Conservation (phyloP, 1,284 basidiomycete genomes). For the Chalciporus sp. region DNA sequence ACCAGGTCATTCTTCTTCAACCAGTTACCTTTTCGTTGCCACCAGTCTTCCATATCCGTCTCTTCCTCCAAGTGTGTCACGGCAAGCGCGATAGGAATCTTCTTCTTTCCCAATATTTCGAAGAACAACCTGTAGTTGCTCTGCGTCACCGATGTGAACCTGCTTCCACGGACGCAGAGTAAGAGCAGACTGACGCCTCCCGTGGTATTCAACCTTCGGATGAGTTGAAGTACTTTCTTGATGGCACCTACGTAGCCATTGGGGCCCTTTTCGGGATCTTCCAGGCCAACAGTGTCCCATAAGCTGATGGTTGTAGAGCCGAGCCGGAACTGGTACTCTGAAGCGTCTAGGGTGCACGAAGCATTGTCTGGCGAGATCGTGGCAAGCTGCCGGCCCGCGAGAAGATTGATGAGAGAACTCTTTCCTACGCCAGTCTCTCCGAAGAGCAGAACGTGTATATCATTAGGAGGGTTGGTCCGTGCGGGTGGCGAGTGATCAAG, state of each 20-base stretch:
- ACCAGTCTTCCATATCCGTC: constrained; percentile 7
- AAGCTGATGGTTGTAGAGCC: constrained; percentile 13
- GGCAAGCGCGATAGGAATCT: constrained; percentile 33
- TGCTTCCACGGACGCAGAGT: constrained; percentile 27
- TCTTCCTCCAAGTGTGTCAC: constrained; percentile 21
- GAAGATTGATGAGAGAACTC: constrained; percentile 11
- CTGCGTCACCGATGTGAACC: constrained; percentile 23
- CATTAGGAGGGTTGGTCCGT: no score
- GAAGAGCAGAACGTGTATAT: no score
- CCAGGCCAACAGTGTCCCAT: constrained; percentile 32
- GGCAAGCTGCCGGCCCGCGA: neutral
- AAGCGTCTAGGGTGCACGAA: constrained; percentile 4
- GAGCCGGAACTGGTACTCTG: neutral
- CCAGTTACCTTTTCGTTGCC: neutral
- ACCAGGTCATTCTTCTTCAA: no score
- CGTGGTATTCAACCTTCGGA: neutral
- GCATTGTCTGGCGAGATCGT: neutral
- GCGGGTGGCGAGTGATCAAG: no score
- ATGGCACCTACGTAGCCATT: neutral
- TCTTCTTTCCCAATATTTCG: constrained; percentile 25
- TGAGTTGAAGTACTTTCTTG: neutral
- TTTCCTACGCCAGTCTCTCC: neutral
- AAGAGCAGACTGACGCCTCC: constrained; percentile 34
- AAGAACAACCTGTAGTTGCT: constrained; percentile 30
- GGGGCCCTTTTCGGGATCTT: neutral